These are phyloP conservation scores for Neofusicoccum ribis DNA, from an alignment of 2,329 filamentous ascomycete species.

Conservation along the genomic window DNA sequence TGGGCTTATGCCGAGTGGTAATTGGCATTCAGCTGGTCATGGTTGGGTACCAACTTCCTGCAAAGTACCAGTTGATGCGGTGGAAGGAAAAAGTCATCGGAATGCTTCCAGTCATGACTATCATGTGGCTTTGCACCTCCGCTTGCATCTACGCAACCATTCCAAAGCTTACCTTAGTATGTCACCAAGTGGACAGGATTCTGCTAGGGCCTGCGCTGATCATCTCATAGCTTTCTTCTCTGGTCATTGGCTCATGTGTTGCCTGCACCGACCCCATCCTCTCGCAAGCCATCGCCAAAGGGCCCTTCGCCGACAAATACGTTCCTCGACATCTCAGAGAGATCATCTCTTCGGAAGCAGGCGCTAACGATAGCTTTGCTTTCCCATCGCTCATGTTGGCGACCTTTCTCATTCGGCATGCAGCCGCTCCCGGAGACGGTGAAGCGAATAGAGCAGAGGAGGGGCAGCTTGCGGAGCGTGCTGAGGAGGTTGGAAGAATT, in stretches of 20 bases:
- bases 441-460: slow-evolving; percentile 55
- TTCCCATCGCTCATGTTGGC: slow-evolving; percentile 64
- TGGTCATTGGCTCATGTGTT: slow-evolving; percentile 62
- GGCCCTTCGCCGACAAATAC: slow-evolving; percentile 63
- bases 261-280: slow-evolving; percentile 65
- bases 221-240: slow-evolving; percentile 44
- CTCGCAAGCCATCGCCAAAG: slow-evolving; percentile 63
- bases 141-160: slow-evolving; percentile 57
- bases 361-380: slow-evolving; percentile 63
- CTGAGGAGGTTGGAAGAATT: neutral
- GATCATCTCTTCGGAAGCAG: slow-evolving; percentile 63
- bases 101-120: slow-evolving; percentile 61
- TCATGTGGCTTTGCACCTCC: slow-evolving; percentile 63
- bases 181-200: neutral
- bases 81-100: slow-evolving; percentile 58
- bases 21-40: slow-evolving; percentile 66
- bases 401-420: slow-evolving; percentile 58
- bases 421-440: slow-evolving; percentile 36
- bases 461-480: neutral
- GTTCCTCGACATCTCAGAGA: slow-evolving; percentile 59
- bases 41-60: slow-evolving; percentile 62
- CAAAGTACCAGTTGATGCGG: slow-evolving; percentile 52
- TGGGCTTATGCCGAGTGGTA: slow-evolving; percentile 57
- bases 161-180: slow-evolving; percentile 53
- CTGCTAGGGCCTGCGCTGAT: neutral